Percentiles rank a stretch among this genome's conserved stretches.
These are phyloP conservation scores for Russula griseocarnosa DNA, from an alignment of 768 basidiomycete genomes.

Conservation along the genomic window DNA sequence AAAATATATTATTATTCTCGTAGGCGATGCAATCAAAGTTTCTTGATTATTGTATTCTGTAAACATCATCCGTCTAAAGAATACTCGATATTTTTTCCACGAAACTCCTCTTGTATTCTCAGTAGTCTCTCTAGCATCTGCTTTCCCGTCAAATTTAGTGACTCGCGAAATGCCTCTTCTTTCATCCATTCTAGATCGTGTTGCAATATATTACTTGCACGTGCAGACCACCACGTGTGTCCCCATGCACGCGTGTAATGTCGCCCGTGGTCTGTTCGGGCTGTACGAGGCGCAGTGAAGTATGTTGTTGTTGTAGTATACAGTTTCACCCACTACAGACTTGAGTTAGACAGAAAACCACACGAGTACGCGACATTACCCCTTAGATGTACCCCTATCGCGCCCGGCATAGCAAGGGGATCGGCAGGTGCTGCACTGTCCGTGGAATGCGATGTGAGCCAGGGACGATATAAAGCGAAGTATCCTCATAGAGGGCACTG, in stretches of 20 bases:
- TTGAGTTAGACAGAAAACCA: neutral
- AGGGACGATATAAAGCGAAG: constrained; percentile 69
- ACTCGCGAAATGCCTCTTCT: constrained; percentile 43
- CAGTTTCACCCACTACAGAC: constrained; percentile 60
- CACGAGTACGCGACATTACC: constrained; percentile 39
- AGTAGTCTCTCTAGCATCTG: constrained; percentile 59
- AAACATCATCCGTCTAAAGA: constrained; percentile 40
- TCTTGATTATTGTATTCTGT: neutral
- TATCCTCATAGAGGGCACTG: constrained; percentile 65
- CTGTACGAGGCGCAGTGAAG: constrained; percentile 70
- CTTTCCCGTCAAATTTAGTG: constrained; percentile 44
- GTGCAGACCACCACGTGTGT: constrained; percentile 51
- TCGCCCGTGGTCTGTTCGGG: constrained; percentile 48
- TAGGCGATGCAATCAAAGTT: neutral
- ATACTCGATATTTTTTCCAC: constrained; percentile 45
- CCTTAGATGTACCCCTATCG: constrained; percentile 50
- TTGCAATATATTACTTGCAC: constrained; percentile 71
- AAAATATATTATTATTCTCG: constrained; percentile 25
- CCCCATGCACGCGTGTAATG: constrained; percentile 66
- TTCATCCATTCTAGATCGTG: constrained; percentile 73
- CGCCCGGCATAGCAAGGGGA: constrained; percentile 69
- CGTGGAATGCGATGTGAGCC: constrained; percentile 57
- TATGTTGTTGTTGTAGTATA: constrained; percentile 79
- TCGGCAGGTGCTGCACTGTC: constrained; percentile 50
- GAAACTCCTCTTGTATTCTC: constrained; percentile 44